Evolutionary conservation across 2,329 filamentous ascomycete genomes (phyloP).

Genomic region (Metarhizium robertsii): DNA sequence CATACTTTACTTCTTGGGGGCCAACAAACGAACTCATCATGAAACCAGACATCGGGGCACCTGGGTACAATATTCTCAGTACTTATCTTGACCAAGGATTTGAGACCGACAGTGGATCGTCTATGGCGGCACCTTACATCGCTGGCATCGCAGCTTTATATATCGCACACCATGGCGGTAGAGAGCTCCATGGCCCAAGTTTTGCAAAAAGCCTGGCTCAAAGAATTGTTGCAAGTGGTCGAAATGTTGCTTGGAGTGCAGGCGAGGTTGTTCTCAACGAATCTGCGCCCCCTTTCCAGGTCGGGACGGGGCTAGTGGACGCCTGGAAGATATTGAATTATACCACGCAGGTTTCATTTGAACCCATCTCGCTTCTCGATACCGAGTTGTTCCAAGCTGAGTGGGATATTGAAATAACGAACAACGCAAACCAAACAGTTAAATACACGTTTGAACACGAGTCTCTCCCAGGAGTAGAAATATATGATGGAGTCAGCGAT

Average conservation of each 20-base stretch:
- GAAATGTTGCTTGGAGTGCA: slow-evolving; percentile 20
- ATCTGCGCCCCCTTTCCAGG: slow-evolving; percentile 26
- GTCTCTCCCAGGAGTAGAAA: slow-evolving; percentile 28
- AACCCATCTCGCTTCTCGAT: slow-evolving; percentile 39
- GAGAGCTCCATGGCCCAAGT: slow-evolving; percentile 25
- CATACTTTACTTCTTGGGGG: slow-evolving; percentile 41
- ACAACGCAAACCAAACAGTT: slow-evolving; percentile 28
- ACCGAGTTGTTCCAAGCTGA: slow-evolving; percentile 30
- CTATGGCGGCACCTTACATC: slow-evolving; percentile 46
- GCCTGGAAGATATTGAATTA: slow-evolving; percentile 32
- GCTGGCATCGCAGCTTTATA: slow-evolving; percentile 41
- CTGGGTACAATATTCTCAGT: slow-evolving; percentile 40
- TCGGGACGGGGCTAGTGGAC: slow-evolving; percentile 37
- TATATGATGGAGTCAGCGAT: slow-evolving; percentile 19
- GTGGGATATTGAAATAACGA: slow-evolving; percentile 31
- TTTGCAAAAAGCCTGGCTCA: slow-evolving; percentile 23
- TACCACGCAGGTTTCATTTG: slow-evolving; percentile 24
- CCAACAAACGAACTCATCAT: slow-evolving; percentile 40
- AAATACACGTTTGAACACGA: slow-evolving; percentile 32
- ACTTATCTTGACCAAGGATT: slow-evolving; percentile 36
- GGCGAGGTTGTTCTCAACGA: slow-evolving; percentile 8
- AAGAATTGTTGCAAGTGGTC: slow-evolving; percentile 25
- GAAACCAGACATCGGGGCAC: slow-evolving; percentile 40
- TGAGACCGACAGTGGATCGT: slow-evolving; percentile 41
- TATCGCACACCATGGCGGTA: slow-evolving; percentile 31